Evolutionary conservation across 2,329 filamentous ascomycete genomes (phyloP).

Genomic region (Fusarium scirpi): DNA sequence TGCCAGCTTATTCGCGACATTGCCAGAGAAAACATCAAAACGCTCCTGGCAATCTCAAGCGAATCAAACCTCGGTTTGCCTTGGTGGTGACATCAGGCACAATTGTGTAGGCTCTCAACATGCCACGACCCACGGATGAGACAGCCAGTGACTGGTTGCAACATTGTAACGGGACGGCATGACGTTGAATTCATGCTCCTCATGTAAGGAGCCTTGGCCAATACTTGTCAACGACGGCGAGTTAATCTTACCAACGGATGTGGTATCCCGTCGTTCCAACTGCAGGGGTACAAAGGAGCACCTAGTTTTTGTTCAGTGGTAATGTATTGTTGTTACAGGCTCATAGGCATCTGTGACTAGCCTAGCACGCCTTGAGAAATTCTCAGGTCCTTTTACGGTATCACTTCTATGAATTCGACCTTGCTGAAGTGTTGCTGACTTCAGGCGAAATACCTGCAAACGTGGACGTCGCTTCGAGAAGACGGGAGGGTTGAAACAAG

Average conservation of each 20-base stretch:
- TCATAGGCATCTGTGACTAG: background rate
- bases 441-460: background rate
- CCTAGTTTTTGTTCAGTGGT: background rate
- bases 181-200: conserved; percentile 6
- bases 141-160: conserved; percentile 11
- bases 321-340: background rate
- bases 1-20: background rate
- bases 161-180: conserved; percentile 2
- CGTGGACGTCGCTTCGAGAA: conserved; percentile 2
- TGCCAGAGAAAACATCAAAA: background rate
- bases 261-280: conserved; percentile 7
- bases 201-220: conserved; percentile 11
- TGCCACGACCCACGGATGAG: conserved; percentile 32
- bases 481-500: conserved; percentile 17
- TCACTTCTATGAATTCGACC: background rate
- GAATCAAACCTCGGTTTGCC: background rate
- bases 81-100: conserved; percentile 12
- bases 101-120: conserved; percentile 10
- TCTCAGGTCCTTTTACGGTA: background rate
- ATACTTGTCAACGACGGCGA: conserved; percentile 9
- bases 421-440: background rate
- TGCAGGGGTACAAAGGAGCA: background rate
- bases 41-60: background rate
- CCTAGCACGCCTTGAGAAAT: background rate
- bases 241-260: background rate